Percentiles rank a stretch among this genome's conserved stretches.
These are phyloP conservation scores for Pisolithus microcarpus DNA, from an alignment of 768 basidiomycete species.

Conservation along the genomic window DNA sequence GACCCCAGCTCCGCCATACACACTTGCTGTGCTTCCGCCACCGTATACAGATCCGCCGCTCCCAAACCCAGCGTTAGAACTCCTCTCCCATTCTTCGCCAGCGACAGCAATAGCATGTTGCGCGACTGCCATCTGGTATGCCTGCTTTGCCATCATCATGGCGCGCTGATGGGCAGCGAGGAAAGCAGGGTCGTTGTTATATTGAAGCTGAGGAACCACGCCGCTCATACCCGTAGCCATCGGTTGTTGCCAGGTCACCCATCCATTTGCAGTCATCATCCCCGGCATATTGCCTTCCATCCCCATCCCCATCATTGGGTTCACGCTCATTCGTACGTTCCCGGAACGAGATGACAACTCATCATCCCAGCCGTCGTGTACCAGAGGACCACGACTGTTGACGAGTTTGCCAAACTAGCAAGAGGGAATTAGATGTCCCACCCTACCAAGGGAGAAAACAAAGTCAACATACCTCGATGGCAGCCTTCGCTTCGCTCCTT, in stretches of 20 bases:
- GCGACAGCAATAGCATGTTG: slow-evolving; percentile 86
- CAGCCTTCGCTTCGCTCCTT: slow-evolving; percentile 76
- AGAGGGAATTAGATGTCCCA: background rate
- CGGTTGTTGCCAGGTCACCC: slow-evolving; percentile 23
- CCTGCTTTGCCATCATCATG: slow-evolving; percentile 80
- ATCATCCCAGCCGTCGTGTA: slow-evolving; percentile 43
- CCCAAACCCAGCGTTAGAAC: slow-evolving; percentile 48
- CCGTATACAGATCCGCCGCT: slow-evolving; percentile 30
- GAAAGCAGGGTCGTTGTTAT: slow-evolving; percentile 46
- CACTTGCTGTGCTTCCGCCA: slow-evolving; percentile 37
- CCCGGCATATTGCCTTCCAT: slow-evolving; percentile 24
- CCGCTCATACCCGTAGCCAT: slow-evolving; percentile 17
- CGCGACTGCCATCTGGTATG: slow-evolving; percentile 84
- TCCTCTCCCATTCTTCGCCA: slow-evolving; percentile 88
- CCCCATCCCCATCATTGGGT: slow-evolving; percentile 22
- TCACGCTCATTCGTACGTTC: slow-evolving; percentile 31
- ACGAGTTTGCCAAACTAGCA: slow-evolving; percentile 78
- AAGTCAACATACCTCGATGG: slow-evolving; percentile 60
- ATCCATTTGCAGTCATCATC: slow-evolving; percentile 30
- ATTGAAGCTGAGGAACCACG: slow-evolving; percentile 35
- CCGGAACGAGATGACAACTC: slow-evolving; percentile 21
- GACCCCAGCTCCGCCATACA: slow-evolving; percentile 35
- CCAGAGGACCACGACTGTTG: slow-evolving; percentile 64
- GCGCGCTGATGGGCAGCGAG: slow-evolving; percentile 81
- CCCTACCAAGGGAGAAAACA: background rate